Evolutionary conservation across 345 rosid species (phyloP).

Genomic region (Melaleuca quinquenervia): DNA sequence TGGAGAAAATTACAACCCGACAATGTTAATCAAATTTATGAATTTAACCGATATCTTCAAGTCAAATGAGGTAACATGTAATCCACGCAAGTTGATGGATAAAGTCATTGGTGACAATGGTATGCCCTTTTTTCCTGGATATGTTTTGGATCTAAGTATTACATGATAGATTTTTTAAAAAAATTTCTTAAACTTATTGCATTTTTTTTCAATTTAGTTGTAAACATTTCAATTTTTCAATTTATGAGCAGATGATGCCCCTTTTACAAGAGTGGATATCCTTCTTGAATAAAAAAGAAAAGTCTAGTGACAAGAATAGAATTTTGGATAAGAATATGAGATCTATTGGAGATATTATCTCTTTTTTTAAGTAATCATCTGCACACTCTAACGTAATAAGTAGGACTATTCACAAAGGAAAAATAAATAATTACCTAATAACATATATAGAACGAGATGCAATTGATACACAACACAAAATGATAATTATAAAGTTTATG

Average conservation of each 20-base stretch:
- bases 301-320: neutral
- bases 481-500: no score
- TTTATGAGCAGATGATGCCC: neutral
- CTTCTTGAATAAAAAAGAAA: neutral
- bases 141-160: neutral
- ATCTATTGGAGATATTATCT: neutral
- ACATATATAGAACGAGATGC: no score
- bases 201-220: no score
- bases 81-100: accelerated
- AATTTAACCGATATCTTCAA: neutral
- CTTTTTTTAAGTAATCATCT: neutral
- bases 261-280: neutral
- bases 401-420: no score
- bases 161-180: neutral
- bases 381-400: no score
- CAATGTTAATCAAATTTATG: neutral
- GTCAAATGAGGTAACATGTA: neutral
- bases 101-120: neutral
- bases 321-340: neutral
- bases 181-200: no score
- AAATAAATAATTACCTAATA: no score
- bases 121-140: neutral
- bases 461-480: no score
- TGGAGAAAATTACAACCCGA: no score
- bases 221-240: no score